Base-by-base conservation (phyloP, 371 early-diverging fungal genomes). In the Mortierella sp. region DNA sequence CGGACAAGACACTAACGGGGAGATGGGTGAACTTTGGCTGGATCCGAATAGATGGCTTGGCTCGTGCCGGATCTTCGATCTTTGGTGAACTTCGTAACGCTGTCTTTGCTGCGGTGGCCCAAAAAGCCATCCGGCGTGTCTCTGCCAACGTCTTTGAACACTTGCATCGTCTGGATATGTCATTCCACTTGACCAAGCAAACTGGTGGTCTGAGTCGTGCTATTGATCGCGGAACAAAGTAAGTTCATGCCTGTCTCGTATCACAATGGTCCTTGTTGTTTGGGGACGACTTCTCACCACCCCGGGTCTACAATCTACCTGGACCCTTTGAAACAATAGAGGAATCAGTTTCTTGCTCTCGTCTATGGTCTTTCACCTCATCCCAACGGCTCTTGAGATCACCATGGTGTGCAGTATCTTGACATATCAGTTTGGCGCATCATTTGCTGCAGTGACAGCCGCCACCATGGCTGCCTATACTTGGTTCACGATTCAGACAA, bases 221-320 rank as follows among this genome's bases (percentile, higher is more conserved):
- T 22, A 96, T 98, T 67, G 98, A 98, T 80, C 90, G 98, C 43
- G 98, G 98, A 62, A 97, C 97, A 54, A 98, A 97, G 91, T 90
- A 84, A 12, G 80, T 63, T 22, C 8, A 7, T 39, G 19, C 22
- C 21, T 6, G 16, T 9, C 22, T 46, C 34, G n/a, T n/a, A n/a
- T n/a, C n/a, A n/a, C n/a, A n/a, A n/a, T n/a, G n/a, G n/a, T n/a
- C n/a, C n/a, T n/a, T n/a, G n/a, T n/a, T n/a, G n/a, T n/a, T n/a
- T n/a, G n/a, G n/a, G n/a, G n/a, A 24, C 37, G 31, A 22, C 2
- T 44, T 19, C 22, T 10, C 14, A 46, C 28, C 13, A 12, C n/a
- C 43, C n/a, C n/a, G n/a, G n/a, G n/a, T n/a, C n/a, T n/a, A n/a
- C n/a, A n/a, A n/a, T 17, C 25, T 8, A 22, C 3, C 22, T 1